Conservation (phyloP, 495 filamentous ascomycete genomes). For the Penicillium daleae region DNA sequence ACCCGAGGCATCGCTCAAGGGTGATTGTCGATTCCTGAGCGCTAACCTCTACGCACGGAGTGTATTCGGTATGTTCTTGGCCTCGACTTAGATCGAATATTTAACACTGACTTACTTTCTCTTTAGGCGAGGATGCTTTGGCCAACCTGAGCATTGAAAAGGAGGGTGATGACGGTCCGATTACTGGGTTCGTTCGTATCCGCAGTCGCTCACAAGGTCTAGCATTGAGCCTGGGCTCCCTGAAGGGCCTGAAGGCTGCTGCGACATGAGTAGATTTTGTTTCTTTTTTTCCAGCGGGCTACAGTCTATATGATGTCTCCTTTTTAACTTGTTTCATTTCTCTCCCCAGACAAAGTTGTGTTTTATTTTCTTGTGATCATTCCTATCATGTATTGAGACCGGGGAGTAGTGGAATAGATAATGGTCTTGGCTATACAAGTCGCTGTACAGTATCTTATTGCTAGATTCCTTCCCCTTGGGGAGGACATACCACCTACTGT, state of each 20-base stretch:
- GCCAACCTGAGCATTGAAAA: constrained; percentile 98
- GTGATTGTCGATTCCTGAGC: constrained; percentile 96
- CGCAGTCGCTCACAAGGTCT: constrained; percentile 96
- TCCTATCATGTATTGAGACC: constrained; percentile 32
- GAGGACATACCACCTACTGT: no score
- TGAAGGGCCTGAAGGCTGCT: constrained; percentile 84
- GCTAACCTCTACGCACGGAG: constrained; percentile 97
- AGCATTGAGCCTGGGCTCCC: constrained; percentile 87
- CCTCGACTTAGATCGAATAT: background rate
- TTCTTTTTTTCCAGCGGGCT: constrained; percentile 34
- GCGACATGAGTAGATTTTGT: constrained; percentile 45
- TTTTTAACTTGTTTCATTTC: constrained; percentile 27
- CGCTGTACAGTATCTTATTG: background rate
- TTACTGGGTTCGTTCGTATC: constrained; percentile 99
- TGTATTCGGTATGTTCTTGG: constrained; percentile 83
- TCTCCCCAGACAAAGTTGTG: constrained; percentile 37
- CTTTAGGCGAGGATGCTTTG: constrained; percentile 92
- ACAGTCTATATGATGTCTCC: constrained; percentile 37
- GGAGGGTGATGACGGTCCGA: constrained; percentile 91
- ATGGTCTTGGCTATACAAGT: constrained; percentile 20
- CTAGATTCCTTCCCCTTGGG: no score
- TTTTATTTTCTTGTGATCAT: constrained; percentile 31
- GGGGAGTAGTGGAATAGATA: constrained; percentile 38
- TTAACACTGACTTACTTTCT: background rate
- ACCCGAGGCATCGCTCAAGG: constrained; percentile 93